phyloP scores from a whole-genome alignment of 805 yeast species.

The Torulaspora franciscae region DNA sequence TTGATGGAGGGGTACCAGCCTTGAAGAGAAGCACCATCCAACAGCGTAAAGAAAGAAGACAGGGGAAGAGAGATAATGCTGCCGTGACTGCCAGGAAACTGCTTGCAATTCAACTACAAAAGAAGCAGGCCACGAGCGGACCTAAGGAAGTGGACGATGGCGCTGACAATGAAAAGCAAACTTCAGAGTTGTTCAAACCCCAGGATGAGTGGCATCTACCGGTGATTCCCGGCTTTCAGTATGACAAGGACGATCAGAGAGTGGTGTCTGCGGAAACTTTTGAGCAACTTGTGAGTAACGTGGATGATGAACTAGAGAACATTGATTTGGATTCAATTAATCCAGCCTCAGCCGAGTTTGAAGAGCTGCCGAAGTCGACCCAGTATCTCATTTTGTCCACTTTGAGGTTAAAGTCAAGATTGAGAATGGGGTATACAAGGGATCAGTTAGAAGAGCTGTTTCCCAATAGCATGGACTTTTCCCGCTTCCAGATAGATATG shows the following conservation, averaged over 20 bases:
- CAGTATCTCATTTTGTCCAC: constrained; percentile 86
- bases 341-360: constrained; percentile 76
- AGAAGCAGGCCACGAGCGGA: constrained; percentile 19
- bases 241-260: constrained; percentile 60
- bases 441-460: constrained; percentile 80
- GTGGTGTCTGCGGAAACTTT: constrained; percentile 70
- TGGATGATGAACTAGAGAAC: constrained; percentile 60
- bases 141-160: constrained; percentile 8
- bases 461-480: constrained; percentile 83
- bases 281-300: constrained; percentile 51
- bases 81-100: constrained; percentile 72
- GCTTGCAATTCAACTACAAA: constrained; percentile 73
- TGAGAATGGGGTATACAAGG: constrained; percentile 91
- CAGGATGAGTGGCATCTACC: constrained; percentile 88
- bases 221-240: constrained; percentile 50
- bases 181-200: constrained; percentile 37
- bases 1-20: constrained; percentile 92
- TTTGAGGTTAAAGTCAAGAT: constrained; percentile 73
- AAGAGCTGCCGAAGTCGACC: constrained; percentile 69
- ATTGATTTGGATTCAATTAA: constrained; percentile 70
- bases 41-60: constrained; percentile 65
- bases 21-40: constrained; percentile 75
- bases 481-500: constrained; percentile 87
- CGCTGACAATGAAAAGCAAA: constrained; percentile 27
- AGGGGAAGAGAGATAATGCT: constrained; percentile 67